These are phyloP conservation scores for Phytophthora europaea DNA, from an alignment of 352 stramenopile species.

Conservation along the genomic window DNA sequence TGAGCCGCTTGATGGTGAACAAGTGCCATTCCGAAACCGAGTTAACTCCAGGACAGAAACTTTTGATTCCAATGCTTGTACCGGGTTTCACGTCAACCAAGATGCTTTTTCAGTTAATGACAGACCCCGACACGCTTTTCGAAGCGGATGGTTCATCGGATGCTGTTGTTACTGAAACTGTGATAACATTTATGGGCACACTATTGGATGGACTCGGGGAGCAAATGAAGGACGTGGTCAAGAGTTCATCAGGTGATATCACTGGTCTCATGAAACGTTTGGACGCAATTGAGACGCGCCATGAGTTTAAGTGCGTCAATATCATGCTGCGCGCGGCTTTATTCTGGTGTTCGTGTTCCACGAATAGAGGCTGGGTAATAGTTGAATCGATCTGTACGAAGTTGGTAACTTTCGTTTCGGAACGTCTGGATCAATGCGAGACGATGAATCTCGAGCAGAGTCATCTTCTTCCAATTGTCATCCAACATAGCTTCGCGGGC, in stretches of 20 bases:
- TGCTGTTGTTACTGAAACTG: conserved; percentile 35
- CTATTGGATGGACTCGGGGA: conserved; percentile 67
- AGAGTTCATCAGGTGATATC: conserved; percentile 14
- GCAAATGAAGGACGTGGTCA: conserved; percentile 34
- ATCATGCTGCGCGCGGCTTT: conserved; percentile 74
- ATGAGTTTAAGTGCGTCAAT: conserved; percentile 88
- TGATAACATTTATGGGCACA: conserved; percentile 62
- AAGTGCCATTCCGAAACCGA: conserved; percentile 26
- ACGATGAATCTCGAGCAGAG: conserved; percentile 28
- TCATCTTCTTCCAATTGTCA: conserved; percentile 35
- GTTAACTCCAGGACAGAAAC: conserved; percentile 56
- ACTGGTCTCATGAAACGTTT: conserved; percentile 33
- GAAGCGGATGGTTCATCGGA: conserved; percentile 21
- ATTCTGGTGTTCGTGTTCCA: conserved; percentile 79
- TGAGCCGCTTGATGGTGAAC: conserved; percentile 80
- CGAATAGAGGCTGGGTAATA: conserved; percentile 61
- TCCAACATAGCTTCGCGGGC: conserved; percentile 71
- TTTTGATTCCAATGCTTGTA: conserved; percentile 86
- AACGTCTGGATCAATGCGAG: conserved; percentile 43
- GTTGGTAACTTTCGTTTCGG: conserved; percentile 60
- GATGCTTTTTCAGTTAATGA: conserved; percentile 88
- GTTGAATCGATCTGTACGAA: conserved; percentile 62
- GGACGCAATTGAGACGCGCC: conserved; percentile 55
- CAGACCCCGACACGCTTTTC: conserved; percentile 48
- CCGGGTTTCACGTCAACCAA: conserved; percentile 86